phyloP scores from a whole-genome alignment of 306 rosid genomes.

The Heteromeles arbutifolia region DNA sequence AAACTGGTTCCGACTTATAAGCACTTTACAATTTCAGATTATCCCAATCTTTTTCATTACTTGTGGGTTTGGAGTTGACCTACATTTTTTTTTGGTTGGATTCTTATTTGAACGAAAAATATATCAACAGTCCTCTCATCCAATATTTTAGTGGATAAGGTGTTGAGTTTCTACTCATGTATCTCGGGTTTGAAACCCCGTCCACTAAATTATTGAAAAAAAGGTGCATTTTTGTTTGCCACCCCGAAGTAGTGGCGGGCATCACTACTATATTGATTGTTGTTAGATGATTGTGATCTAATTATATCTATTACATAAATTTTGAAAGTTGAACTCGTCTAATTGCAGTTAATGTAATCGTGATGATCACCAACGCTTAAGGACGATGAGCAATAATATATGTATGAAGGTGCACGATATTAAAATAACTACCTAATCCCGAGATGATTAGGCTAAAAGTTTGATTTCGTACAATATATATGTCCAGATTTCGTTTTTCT shows the following conservation, averaged over 20 bases:
- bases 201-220: too few species aligned
- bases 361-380: not conserved
- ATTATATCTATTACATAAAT: not conserved
- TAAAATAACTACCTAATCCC: too few species aligned
- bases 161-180: too few species aligned
- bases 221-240: not conserved
- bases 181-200: too few species aligned
- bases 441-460: too few species aligned
- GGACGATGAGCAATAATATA: not conserved
- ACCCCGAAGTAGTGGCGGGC: not conserved
- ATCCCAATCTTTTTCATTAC: not conserved
- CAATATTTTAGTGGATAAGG: too few species aligned
- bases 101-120: not conserved
- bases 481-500: not conserved
- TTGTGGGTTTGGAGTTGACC: constrained; percentile 11
- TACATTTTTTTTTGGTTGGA: not conserved
- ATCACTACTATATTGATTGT: not conserved
- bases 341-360: not conserved
- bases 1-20: constrained; percentile 5
- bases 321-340: not conserved
- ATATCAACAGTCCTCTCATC: too few species aligned
- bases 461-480: too few species aligned
- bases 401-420: too few species aligned
- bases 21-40: not conserved
- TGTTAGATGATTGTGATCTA: too few species aligned